These are phyloP conservation scores for Ganoderma meredithae DNA, from an alignment of 1,284 basidiomycete species.

Conservation along the genomic window DNA sequence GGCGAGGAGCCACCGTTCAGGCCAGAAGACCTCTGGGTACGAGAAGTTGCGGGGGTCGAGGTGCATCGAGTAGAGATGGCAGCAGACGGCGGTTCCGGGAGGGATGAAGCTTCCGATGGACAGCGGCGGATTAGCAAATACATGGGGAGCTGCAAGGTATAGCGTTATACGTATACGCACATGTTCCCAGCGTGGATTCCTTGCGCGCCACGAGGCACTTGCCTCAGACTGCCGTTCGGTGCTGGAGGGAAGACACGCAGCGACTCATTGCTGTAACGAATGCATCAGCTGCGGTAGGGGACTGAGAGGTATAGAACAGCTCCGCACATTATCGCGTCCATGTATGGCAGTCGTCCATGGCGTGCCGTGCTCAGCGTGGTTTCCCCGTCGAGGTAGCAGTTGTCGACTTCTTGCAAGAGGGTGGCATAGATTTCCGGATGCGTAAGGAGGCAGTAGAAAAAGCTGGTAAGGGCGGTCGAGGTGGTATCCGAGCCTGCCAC, in stretches of 20 bases:
- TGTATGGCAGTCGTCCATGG: conserved; percentile 50
- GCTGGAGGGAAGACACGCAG: conserved; percentile 61
- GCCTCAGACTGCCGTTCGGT: conserved; percentile 57
- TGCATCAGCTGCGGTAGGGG: background rate
- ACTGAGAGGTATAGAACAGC: background rate
- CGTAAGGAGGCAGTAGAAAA: conserved; percentile 55
- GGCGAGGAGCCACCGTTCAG: conserved; percentile 40
- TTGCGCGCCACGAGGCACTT: conserved; percentile 35
- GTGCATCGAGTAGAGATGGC: conserved; percentile 37
- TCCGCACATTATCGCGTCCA: conserved; percentile 46
- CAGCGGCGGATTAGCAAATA: background rate
- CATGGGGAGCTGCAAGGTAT: background rate
- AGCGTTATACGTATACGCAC: conserved; percentile 8
- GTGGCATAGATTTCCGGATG: conserved; percentile 53
- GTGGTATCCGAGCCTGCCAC: conserved; percentile 68
- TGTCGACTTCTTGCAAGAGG: conserved; percentile 60
- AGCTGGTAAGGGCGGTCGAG: conserved; percentile 50
- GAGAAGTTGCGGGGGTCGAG: conserved; percentile 41
- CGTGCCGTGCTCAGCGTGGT: conserved; percentile 44
- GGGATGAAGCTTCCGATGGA: conserved; percentile 30
- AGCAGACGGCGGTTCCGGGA: conserved; percentile 34
- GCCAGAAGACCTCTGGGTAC: conserved; percentile 37
- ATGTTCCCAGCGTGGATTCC: conserved; percentile 30
- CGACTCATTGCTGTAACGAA: conserved; percentile 57
- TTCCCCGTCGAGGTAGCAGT: conserved; percentile 48